These are phyloP conservation scores for Microbotryum saponariae DNA, from an alignment of 1,284 basidiomycete species.

Conservation along the genomic window DNA sequence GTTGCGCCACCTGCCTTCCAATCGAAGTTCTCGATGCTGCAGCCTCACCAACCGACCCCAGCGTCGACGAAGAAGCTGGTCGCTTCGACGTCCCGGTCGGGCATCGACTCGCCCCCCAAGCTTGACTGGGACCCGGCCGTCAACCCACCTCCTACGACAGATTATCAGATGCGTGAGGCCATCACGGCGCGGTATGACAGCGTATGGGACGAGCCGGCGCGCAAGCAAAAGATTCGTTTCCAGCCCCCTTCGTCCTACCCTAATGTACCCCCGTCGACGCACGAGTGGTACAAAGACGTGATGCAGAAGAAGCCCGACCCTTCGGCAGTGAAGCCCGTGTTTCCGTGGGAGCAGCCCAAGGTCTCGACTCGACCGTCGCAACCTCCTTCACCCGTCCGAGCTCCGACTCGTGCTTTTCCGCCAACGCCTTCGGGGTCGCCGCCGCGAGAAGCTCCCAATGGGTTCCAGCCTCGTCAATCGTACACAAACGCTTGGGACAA, in stretches of 20 bases:
- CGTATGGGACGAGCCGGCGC: constrained; percentile 46
- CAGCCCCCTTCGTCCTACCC: constrained; percentile 49
- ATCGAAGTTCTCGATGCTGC: neutral
- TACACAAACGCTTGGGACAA: constrained; percentile 70
- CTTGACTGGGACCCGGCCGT: constrained; percentile 46
- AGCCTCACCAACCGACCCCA: too few relatives aligned
- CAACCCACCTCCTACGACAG: constrained; percentile 43
- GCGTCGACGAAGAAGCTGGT: too few relatives aligned
- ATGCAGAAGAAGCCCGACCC: constrained; percentile 55
- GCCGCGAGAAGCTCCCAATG: constrained; percentile 9
- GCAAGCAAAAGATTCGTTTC: constrained; percentile 48
- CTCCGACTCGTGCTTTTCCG: constrained; percentile 34
- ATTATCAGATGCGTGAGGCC: constrained; percentile 45
- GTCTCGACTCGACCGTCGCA: neutral
- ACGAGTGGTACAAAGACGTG: constrained; percentile 46
- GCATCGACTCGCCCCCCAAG: constrained; percentile 33
- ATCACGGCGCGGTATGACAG: constrained; percentile 45
- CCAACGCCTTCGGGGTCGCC: constrained; percentile 35
- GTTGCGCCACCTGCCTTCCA: neutral
- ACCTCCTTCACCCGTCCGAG: constrained; percentile 41
- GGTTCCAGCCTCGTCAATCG: constrained; percentile 41
- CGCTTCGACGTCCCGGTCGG: neutral
- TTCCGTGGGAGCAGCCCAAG: constrained; percentile 78
- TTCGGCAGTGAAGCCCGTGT: constrained; percentile 66
- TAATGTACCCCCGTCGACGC: constrained; percentile 38